These are phyloP conservation scores for Hamamelis virginiana DNA, from an alignment of 164 flowering plant species.

Conservation along the genomic window DNA sequence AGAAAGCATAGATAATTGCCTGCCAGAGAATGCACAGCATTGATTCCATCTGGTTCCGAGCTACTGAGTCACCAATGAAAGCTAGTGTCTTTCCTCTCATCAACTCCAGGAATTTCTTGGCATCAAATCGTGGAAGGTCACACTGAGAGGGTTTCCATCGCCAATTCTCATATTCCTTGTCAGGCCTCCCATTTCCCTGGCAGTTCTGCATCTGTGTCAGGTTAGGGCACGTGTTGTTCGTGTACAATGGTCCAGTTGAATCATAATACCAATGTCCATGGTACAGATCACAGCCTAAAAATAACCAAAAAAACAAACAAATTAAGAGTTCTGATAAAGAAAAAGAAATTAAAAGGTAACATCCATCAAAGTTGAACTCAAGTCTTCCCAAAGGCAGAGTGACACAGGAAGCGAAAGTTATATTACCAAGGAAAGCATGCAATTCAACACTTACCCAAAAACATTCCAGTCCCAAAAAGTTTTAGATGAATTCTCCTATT, in stretches of 20 bases:
- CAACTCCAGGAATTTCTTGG: slow-evolving; percentile 72
- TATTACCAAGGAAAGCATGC: no score
- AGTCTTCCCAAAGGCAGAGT: no score
- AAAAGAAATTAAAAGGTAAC: background rate
- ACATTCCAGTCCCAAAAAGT: no score
- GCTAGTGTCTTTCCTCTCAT: slow-evolving; percentile 95
- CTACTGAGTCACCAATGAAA: slow-evolving; percentile 95
- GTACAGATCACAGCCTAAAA: slow-evolving; percentile 75
- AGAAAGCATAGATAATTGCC: slow-evolving; percentile 32
- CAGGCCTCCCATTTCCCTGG: slow-evolving; percentile 96
- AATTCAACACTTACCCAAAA: no score
- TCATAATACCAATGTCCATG: slow-evolving; percentile 81
- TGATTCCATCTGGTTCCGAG: slow-evolving; percentile 96
- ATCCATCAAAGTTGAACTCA: no score
- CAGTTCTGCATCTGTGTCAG: slow-evolving; percentile 96
- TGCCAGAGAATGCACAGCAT: slow-evolving; percentile 93
- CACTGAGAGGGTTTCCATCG: slow-evolving; percentile 90
- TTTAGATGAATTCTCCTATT: no score
- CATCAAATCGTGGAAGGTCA: slow-evolving; percentile 85
- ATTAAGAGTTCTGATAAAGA: background rate
- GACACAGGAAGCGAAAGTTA: no score
- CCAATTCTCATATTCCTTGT: slow-evolving; percentile 88
- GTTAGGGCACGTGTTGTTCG: slow-evolving; percentile 82
- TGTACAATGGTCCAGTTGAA: slow-evolving; percentile 70
- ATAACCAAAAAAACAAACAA: background rate